phyloP scores from a whole-genome alignment of 768 basidiomycete genomes.

The Mycena capillaripes region DNA sequence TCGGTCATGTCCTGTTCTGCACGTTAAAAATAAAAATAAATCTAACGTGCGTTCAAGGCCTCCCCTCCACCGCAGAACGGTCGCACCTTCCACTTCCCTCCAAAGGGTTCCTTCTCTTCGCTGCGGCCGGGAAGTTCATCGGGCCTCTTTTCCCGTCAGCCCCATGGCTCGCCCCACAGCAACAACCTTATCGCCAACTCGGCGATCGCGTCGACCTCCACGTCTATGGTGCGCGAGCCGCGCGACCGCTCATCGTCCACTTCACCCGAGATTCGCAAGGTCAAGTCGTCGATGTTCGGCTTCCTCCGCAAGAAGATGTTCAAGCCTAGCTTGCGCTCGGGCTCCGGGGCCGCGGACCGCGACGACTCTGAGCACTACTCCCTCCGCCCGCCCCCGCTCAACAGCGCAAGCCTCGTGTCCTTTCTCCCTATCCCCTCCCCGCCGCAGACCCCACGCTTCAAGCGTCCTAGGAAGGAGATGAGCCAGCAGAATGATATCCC shows the following conservation, averaged over 20 bases:
- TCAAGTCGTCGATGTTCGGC: conserved; percentile 53
- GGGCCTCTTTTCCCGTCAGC: conserved; percentile 32
- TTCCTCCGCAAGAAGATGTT: conserved; percentile 42
- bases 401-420: conserved; percentile 32
- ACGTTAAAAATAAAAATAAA: conserved; percentile 3
- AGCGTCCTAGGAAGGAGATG: background rate
- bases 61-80: conserved; percentile 40
- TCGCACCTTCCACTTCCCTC: conserved; percentile 42
- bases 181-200: conserved; percentile 39
- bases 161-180: conserved; percentile 35
- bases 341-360: conserved; percentile 41
- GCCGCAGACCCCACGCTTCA: conserved; percentile 21
- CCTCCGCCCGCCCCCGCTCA: conserved; percentile 49
- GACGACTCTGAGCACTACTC: conserved; percentile 55
- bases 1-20: conserved; percentile 7
- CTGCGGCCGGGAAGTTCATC: conserved; percentile 35
- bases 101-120: conserved; percentile 48
- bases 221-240: conserved; percentile 25
- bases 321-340: conserved; percentile 55
- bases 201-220: conserved; percentile 31
- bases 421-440: conserved; percentile 39
- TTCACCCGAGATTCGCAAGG: conserved; percentile 57
- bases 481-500: conserved; percentile 49
- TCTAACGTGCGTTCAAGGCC: conserved; percentile 28
- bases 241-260: conserved; percentile 25